phyloP scores from a whole-genome alignment of 208 protist species.

The Leishmania amazonensis region DNA sequence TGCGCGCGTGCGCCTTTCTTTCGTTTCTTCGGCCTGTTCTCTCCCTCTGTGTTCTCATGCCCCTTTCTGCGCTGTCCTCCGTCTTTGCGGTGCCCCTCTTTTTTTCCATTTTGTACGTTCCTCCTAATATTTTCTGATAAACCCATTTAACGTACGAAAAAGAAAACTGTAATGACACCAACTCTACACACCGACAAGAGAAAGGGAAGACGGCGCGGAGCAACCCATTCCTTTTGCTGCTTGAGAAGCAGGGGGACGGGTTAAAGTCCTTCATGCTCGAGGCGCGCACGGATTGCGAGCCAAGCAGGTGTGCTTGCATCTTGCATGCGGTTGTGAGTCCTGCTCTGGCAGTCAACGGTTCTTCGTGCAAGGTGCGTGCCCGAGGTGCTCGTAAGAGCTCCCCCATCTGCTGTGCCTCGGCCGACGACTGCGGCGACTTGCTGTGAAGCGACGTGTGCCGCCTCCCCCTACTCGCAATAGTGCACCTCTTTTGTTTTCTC shows the following conservation, averaged over 20 bases:
- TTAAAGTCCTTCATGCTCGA: neutral
- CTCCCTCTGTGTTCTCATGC: neutral
- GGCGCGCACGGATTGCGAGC: neutral
- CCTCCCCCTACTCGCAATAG: neutral
- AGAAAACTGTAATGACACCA: neutral
- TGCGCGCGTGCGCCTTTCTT: neutral
- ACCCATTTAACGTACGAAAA: neutral
- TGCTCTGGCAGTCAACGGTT: neutral
- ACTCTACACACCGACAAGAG: neutral
- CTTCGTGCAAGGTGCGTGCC: neutral
- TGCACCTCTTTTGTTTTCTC: neutral
- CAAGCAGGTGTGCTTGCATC: neutral
- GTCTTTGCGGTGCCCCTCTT: neutral
- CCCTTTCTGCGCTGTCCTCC: neutral
- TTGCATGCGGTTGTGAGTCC: neutral
- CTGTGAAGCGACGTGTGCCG: neutral
- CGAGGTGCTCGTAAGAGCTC: neutral
- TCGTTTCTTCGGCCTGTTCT: neutral
- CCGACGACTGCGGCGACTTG: neutral
- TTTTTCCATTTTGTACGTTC: neutral
- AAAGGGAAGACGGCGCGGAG: neutral
- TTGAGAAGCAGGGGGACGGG: neutral
- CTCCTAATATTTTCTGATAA: conserved; percentile 4
- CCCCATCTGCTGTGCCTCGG: neutral
- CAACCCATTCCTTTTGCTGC: neutral